These are phyloP conservation scores for Forsythia suspensa DNA, from an alignment of 257 asterid genomes.

Conservation along the genomic window DNA sequence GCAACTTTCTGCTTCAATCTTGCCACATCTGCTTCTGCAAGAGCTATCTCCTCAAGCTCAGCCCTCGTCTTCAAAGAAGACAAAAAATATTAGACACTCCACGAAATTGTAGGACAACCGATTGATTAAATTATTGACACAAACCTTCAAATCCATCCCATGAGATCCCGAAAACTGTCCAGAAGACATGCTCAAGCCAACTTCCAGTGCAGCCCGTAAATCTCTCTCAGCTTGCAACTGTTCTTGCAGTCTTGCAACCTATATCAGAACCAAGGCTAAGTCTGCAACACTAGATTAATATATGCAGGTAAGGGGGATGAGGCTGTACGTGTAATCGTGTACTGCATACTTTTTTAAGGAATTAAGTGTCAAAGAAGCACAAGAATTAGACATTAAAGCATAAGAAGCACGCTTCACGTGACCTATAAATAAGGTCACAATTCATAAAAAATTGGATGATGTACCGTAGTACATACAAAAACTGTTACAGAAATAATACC, in stretches of 20 bases:
- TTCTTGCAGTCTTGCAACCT: slow-evolving; percentile 95
- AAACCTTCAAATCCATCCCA: slow-evolving; percentile 90
- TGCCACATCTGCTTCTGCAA: slow-evolving; percentile 98
- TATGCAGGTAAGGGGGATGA: not conserved
- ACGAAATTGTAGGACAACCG: slow-evolving; percentile 15
- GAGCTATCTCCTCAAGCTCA: slow-evolving; percentile 98
- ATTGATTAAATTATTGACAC: slow-evolving; percentile 20
- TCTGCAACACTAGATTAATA: slow-evolving; percentile 14
- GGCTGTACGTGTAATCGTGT: not conserved
- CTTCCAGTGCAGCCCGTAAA: slow-evolving; percentile 91
- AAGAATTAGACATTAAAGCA: not conserved
- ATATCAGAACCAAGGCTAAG: slow-evolving; percentile 20
- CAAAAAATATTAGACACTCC: slow-evolving; percentile 21
- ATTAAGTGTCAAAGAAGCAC: not conserved
- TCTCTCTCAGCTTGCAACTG: slow-evolving; percentile 98
- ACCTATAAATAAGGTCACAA: not conserved
- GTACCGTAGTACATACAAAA: too few relatives aligned
- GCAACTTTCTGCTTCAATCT: slow-evolving; percentile 96
- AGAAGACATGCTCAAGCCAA: slow-evolving; percentile 93
- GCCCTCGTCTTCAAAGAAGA: slow-evolving; percentile 71
- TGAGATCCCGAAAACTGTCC: slow-evolving; percentile 77
- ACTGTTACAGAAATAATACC: too few relatives aligned
- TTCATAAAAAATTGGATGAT: not conserved
- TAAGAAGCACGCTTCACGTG: not conserved
- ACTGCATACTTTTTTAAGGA: not conserved